A percentile compares a stretch with the other conserved stretches of the same genome.
Conservation (phyloP, 805 yeast species). For the Deakozyma indianensis region DNA sequence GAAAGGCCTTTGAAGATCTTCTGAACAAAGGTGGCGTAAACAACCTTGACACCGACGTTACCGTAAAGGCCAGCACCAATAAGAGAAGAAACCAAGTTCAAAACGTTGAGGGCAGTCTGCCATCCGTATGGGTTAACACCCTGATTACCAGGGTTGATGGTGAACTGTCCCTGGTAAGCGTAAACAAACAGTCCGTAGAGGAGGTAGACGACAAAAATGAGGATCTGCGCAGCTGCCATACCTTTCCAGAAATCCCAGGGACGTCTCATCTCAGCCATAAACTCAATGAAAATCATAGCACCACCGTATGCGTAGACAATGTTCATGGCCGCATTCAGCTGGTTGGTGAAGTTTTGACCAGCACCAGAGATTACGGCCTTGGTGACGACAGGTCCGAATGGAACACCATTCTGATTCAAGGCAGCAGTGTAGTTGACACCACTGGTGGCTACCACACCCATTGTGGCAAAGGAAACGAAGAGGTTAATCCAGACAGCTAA, state of each 20-base stretch:
- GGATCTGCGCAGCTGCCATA: conserved; percentile 27
- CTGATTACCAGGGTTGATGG: conserved; percentile 24
- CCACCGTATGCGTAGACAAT: conserved; percentile 38
- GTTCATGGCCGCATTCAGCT: conserved; percentile 22
- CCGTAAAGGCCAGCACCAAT: conserved; percentile 33
- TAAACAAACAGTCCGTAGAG: conserved; percentile 30
- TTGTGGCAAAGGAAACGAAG: conserved; percentile 28
- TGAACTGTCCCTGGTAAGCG: conserved; percentile 32
- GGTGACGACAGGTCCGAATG: conserved; percentile 14
- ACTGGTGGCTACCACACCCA: conserved; percentile 26
- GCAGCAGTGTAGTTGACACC: conserved; percentile 15
- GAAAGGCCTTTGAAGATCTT: conserved; percentile 21
- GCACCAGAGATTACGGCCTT: conserved; percentile 4
- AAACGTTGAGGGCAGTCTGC: conserved; percentile 25
- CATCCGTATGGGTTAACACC: conserved; percentile 22
- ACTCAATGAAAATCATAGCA: conserved; percentile 34
- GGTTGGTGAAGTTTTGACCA: conserved; percentile 3
- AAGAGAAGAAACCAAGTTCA: conserved; percentile 25
- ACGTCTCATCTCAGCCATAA: conserved; percentile 33
- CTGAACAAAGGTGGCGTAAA: conserved; percentile 27
- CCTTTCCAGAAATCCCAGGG: conserved; percentile 38
- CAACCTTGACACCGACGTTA: conserved; percentile 31
- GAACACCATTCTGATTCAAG: conserved; percentile 12
- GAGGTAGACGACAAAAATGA: conserved; percentile 27
- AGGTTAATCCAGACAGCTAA: conserved; percentile 34